Percentiles rank a stretch among this genome's conserved stretches.
Conservation (phyloP, 2,329 filamentous ascomycete genomes). For the Onygena corvina region DNA sequence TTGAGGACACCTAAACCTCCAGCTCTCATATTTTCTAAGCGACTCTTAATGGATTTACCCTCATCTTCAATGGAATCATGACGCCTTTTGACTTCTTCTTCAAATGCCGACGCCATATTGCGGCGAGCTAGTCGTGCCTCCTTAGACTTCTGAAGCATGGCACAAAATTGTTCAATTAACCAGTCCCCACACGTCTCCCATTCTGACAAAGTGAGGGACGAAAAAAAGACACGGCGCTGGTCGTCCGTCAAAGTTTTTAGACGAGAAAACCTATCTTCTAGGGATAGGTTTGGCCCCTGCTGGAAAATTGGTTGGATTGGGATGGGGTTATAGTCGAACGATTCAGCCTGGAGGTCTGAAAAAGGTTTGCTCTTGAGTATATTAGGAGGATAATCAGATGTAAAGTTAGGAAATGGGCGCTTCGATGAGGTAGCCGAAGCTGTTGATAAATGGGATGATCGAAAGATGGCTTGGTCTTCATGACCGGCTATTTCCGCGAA, state of each 20-base stretch:
- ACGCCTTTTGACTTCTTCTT: conserved; percentile 44
- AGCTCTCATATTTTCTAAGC: conserved; percentile 43
- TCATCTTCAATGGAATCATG: conserved; percentile 41
- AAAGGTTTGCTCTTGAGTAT: conserved; percentile 38
- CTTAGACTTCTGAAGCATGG: conserved; percentile 41
- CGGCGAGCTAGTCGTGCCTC: conserved; percentile 43
- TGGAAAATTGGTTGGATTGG: conserved; percentile 18
- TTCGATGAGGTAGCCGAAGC: conserved; percentile 21
- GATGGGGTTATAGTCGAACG: conserved; percentile 37
- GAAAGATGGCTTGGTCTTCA: conserved; percentile 3
- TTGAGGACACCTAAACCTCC: conserved; percentile 44
- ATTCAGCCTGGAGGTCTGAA: conserved; percentile 38
- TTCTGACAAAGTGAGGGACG: conserved; percentile 40
- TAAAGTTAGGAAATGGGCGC: conserved; percentile 23
- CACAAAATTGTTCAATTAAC: conserved; percentile 45
- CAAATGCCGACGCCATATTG: conserved; percentile 41
- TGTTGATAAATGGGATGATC: conserved; percentile 20
- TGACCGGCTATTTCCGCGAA: conserved; percentile 6
- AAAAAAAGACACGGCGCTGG: conserved; percentile 41
- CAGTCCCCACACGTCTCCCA: conserved; percentile 53
- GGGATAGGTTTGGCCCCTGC: conserved; percentile 18
- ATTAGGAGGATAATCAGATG: conserved; percentile 39
- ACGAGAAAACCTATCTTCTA: conserved; percentile 29
- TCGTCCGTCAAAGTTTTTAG: conserved; percentile 27
- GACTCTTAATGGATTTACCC: conserved; percentile 37